Percentiles rank a stretch among this genome's conserved stretches.
Evolutionary conservation across 2,329 filamentous ascomycete genomes (phyloP).

Genomic region (Ophiostoma quercus): DNA sequence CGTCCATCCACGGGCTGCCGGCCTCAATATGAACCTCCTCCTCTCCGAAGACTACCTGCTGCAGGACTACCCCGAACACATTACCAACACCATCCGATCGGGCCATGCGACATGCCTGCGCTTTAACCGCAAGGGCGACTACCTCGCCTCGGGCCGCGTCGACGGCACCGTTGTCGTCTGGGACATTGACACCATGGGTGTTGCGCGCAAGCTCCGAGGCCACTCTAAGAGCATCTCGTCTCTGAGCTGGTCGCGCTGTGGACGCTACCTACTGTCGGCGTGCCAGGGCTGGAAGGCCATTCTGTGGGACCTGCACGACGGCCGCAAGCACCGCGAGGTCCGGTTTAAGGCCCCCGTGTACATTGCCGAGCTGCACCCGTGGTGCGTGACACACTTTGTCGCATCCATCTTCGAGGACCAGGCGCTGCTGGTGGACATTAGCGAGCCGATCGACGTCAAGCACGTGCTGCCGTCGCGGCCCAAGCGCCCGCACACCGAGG

Average conservation of each 20-base stretch:
- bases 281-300: conserved; percentile 97
- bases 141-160: conserved; percentile 85
- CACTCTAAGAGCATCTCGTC: conserved; percentile 93
- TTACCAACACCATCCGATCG: conserved; percentile 77
- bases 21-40: conserved; percentile 49
- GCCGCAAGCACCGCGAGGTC: conserved; percentile 71
- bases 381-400: conserved; percentile 77
- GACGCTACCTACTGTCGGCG: conserved; percentile 83
- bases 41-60: conserved; percentile 59
- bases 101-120: conserved; percentile 64
- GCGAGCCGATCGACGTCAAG: conserved; percentile 63
- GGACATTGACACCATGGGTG: conserved; percentile 95
- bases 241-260: conserved; percentile 89
- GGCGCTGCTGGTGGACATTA: conserved; percentile 79
- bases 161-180: conserved; percentile 95
- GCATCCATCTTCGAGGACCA: conserved; percentile 92
- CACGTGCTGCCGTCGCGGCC: conserved; percentile 76
- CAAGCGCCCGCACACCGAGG: conserved; percentile 65
- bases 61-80: conserved; percentile 83
- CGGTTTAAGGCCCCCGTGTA: conserved; percentile 91
- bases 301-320: conserved; percentile 78
- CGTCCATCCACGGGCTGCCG: neutral
- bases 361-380: conserved; percentile 90
- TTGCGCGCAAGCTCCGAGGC: conserved; percentile 86
- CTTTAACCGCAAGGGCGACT: conserved; percentile 92